Evolutionary conservation across 495 filamentous ascomycete genomes (phyloP).

Genomic region (Penicillium pulvis): DNA sequence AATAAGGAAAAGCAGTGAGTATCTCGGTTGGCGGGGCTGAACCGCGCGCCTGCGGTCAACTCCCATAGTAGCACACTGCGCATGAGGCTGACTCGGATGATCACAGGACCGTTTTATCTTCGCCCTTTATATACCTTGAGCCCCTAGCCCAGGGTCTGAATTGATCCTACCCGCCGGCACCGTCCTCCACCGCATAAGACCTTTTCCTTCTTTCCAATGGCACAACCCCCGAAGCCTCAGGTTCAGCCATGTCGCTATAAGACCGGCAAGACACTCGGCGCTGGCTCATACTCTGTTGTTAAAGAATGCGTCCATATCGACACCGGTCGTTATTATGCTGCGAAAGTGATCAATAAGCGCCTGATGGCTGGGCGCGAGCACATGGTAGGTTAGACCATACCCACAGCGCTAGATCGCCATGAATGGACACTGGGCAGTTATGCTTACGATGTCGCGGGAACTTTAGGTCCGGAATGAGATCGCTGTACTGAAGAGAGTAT

Average conservation of each 20-base stretch:
- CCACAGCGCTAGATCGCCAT: background rate
- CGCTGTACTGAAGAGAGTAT: slow-evolving; percentile 91
- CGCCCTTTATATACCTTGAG: too few species aligned
- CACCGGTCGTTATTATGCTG: slow-evolving; percentile 96
- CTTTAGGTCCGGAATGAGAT: slow-evolving; percentile 94
- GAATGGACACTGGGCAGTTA: slow-evolving; percentile 1
- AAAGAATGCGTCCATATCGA: slow-evolving; percentile 99
- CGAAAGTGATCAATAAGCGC: slow-evolving; percentile 98
- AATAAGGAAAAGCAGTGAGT: slow-evolving; percentile 9
- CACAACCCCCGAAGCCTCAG: slow-evolving; percentile 55
- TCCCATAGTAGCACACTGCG: slow-evolving; percentile 8
- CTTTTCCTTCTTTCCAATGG: slow-evolving; percentile 30
- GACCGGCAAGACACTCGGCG: slow-evolving; percentile 95
- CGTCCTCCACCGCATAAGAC: background rate
- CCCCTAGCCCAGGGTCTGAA: background rate
- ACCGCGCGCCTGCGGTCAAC: background rate
- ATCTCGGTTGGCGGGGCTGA: slow-evolving; percentile 18
- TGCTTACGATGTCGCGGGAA: background rate
- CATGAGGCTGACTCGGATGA: slow-evolving; percentile 20
- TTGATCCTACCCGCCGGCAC: background rate
- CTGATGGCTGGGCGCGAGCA: slow-evolving; percentile 97
- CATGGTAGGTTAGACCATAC: slow-evolving; percentile 66
- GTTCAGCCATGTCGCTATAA: slow-evolving; percentile 90
- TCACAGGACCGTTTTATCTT: slow-evolving; percentile 13
- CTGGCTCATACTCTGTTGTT: slow-evolving; percentile 97